Conservation (phyloP, 2,329 filamentous ascomycete genomes). For the Saccharata proteae region DNA sequence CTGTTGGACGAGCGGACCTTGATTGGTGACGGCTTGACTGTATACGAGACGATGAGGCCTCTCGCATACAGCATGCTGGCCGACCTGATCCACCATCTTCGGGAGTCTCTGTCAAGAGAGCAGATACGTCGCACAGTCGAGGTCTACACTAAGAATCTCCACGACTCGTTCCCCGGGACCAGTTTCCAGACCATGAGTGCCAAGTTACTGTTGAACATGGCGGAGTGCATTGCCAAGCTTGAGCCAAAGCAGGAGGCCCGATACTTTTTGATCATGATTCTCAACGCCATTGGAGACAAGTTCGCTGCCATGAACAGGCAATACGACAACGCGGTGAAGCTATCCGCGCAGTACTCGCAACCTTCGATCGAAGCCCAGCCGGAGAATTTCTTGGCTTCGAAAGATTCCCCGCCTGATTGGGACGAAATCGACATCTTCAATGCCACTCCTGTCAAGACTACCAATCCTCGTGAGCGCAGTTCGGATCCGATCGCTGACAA, state of each 20-base stretch:
- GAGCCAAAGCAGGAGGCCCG: constrained; percentile 88
- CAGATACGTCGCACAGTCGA: constrained; percentile 94
- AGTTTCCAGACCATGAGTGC: constrained; percentile 99
- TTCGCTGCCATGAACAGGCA: constrained; percentile 97
- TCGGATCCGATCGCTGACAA: constrained; percentile 90
- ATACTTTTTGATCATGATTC: constrained; percentile 91
- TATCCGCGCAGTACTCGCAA: constrained; percentile 65
- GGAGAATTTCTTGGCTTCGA: constrained; percentile 77
- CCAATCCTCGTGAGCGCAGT: constrained; percentile 77
- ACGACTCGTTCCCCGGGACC: constrained; percentile 91
- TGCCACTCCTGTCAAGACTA: constrained; percentile 90
- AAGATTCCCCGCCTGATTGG: constrained; percentile 76
- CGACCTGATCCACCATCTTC: constrained; percentile 92
- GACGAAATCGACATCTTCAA: constrained; percentile 97
- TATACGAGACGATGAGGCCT: constrained; percentile 92
- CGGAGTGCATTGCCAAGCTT: constrained; percentile 90
- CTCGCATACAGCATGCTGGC: constrained; percentile 97
- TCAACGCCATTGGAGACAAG: constrained; percentile 96
- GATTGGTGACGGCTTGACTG: constrained; percentile 89
- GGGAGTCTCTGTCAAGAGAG: constrained; percentile 74
- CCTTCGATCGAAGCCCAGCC: constrained; percentile 50
- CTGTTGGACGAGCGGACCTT: constrained; percentile 86
- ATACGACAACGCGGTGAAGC: constrained; percentile 87
- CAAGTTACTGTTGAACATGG: constrained; percentile 93
- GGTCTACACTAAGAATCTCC: constrained; percentile 91